Evolutionary conservation across 2,329 filamentous ascomycete species (phyloP).

Genomic region (Pyricularia pennisetigena): DNA sequence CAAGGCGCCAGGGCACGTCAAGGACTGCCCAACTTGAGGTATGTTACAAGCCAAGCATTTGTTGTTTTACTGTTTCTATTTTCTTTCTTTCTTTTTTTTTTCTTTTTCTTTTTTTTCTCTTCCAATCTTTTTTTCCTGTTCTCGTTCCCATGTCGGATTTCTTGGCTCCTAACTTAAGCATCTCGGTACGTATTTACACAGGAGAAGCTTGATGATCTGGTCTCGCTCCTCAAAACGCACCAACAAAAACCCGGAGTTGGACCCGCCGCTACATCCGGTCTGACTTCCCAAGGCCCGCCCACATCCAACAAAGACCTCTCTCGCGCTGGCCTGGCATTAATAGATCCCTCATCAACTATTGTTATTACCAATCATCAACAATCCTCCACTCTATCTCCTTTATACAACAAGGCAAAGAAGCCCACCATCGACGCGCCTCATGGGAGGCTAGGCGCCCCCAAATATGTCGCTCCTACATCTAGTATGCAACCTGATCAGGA

Average conservation of each 20-base stretch:
- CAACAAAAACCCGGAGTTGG: slow-evolving; percentile 3
- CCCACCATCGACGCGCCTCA: background rate
- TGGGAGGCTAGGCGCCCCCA: background rate
- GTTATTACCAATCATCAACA: background rate
- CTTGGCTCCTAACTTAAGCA: background rate
- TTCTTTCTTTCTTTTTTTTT: background rate
- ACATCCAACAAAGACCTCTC: slow-evolving; percentile 6
- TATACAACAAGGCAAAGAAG: background rate
- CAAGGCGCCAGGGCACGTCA: slow-evolving; percentile 20
- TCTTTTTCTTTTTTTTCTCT: background rate
- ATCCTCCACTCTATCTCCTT: background rate
- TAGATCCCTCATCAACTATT: background rate
- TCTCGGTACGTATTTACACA: background rate
- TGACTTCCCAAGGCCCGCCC: slow-evolving; percentile 8
- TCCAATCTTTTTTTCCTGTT: too few relatives aligned
- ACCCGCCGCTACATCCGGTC: slow-evolving; percentile 13
- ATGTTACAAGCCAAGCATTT: background rate
- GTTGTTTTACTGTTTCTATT: too few relatives aligned
- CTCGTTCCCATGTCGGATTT: too few relatives aligned
- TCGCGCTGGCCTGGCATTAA: background rate
- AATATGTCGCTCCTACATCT: background rate
- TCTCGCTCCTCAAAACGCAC: slow-evolving; percentile 29
- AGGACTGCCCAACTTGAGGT: slow-evolving; percentile 32
- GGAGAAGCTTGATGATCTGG: slow-evolving; percentile 37
- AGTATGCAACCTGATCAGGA: slow-evolving; percentile 12